Conservation (phyloP, 352 stramenopile genomes). For the Globisporangium parvum region DNA sequence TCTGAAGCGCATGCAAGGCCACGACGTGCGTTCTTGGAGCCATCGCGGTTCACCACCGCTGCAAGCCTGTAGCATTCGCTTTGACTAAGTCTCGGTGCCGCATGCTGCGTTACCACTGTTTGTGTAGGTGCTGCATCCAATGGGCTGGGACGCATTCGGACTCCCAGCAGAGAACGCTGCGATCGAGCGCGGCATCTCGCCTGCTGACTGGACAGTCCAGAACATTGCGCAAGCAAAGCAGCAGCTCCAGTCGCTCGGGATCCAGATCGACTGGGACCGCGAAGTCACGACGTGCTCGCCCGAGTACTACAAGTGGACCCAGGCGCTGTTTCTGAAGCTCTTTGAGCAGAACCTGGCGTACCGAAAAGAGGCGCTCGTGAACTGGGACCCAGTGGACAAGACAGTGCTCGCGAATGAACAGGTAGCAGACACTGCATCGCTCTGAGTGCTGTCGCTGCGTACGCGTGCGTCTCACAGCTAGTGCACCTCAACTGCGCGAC, state of each 20-base stretch:
- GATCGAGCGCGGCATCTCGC: slow-evolving; percentile 96
- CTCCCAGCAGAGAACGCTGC: slow-evolving; percentile 99
- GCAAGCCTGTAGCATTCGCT: not conserved
- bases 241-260: slow-evolving; percentile 96
- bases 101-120: not conserved
- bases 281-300: slow-evolving; percentile 96
- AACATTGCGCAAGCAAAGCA: slow-evolving; percentile 98
- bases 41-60: not conserved
- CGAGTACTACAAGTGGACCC: slow-evolving; percentile 99
- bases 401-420: slow-evolving; percentile 99
- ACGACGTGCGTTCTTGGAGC: slow-evolving; percentile 53
- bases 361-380: slow-evolving; percentile 96
- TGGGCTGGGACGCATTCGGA: slow-evolving; percentile 99
- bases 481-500: too few relatives aligned
- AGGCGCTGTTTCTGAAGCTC: slow-evolving; percentile 99
- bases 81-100: not conserved
- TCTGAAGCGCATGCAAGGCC: slow-evolving; percentile 96
- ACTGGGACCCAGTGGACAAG: slow-evolving; percentile 98
- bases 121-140: slow-evolving; percentile 93
- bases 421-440: slow-evolving; percentile 23
- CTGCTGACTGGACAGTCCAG: slow-evolving; percentile 90
- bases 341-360: slow-evolving; percentile 95
- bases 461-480: not conserved
- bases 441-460: not conserved
- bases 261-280: slow-evolving; percentile 96